Percentiles rank a stretch among this genome's conserved stretches.
phyloP scores from a whole-genome alignment of 192 early-diverging fungal species.

The Backusella luteola region DNA sequence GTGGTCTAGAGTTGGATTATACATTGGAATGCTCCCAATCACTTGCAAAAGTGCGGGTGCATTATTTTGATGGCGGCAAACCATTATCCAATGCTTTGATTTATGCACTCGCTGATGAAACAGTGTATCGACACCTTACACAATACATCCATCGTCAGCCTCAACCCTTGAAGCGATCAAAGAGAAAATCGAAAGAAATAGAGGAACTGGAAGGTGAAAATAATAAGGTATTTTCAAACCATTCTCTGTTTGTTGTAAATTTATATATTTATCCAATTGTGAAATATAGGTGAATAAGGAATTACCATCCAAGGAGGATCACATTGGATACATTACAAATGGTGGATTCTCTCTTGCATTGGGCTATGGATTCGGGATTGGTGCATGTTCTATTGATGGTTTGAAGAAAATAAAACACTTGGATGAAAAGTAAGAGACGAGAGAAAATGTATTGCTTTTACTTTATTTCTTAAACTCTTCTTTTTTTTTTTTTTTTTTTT shows the following conservation, averaged over 20 bases:
- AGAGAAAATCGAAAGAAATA: conserved; percentile 23
- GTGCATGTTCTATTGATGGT: conserved; percentile 53
- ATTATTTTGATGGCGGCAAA: conserved; percentile 49
- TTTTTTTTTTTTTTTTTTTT: background rate
- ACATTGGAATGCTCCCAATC: conserved; percentile 30
- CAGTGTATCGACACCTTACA: conserved; percentile 46
- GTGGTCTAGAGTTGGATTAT: background rate
- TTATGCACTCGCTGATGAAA: conserved; percentile 44
- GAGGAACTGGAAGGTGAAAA: conserved; percentile 25
- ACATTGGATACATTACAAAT: conserved; percentile 71
- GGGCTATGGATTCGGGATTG: conserved; percentile 64
- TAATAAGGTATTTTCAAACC: background rate
- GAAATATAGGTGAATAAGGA: conserved; percentile 29
- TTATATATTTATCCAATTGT: background rate
- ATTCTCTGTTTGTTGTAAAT: background rate
- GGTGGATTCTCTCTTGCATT: conserved; percentile 64
- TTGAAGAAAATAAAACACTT: conserved; percentile 42
- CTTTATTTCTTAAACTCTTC: background rate
- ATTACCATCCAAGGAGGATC: conserved; percentile 29
- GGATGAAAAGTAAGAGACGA: conserved; percentile 23
- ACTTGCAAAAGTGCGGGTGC: conserved; percentile 53
- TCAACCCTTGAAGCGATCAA: conserved; percentile 8
- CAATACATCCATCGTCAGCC: background rate
- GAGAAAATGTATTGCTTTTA: background rate
- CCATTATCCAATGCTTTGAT: conserved; percentile 53